Conservation (phyloP, 2,329 filamentous ascomycete species). For the Diaporthe amygdali region DNA sequence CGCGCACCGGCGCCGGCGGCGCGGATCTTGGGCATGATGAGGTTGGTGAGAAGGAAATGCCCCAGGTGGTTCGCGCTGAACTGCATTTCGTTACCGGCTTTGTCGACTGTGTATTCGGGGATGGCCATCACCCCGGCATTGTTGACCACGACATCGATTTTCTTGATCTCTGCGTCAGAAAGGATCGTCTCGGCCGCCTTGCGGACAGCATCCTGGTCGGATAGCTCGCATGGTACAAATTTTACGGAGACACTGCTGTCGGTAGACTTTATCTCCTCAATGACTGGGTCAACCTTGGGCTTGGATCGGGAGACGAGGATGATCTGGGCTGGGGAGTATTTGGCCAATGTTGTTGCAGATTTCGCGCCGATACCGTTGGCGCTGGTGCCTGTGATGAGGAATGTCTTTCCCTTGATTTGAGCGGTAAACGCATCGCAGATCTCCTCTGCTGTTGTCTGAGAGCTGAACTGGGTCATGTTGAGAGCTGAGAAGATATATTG, state of each 20-base stretch:
- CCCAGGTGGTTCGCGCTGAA: conserved; percentile 51
- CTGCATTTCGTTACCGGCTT: conserved; percentile 49
- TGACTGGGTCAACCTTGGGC: conserved; percentile 37
- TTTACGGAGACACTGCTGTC: conserved; percentile 37
- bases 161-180: conserved; percentile 38
- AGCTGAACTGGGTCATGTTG: conserved; percentile 20
- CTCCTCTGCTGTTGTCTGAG: conserved; percentile 16
- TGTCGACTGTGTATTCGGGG: conserved; percentile 38
- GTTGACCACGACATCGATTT: conserved; percentile 48
- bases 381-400: conserved; percentile 29
- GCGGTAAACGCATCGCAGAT: conserved; percentile 12
- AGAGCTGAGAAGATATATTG: not conserved
- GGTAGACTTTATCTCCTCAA: conserved; percentile 35
- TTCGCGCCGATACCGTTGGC: conserved; percentile 25
- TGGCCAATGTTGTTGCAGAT: conserved; percentile 25
- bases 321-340: conserved; percentile 23
- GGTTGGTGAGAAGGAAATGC: conserved; percentile 52
- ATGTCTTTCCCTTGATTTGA: conserved; percentile 19
- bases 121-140: conserved; percentile 49
- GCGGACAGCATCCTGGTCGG: conserved; percentile 41
- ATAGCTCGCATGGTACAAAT: conserved; percentile 43
- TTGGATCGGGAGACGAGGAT: conserved; percentile 27
- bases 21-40: conserved; percentile 49
- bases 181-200: conserved; percentile 40
- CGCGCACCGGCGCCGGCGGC: conserved; percentile 35